These are phyloP conservation scores for Dissophora ornata DNA, from an alignment of 192 early-diverging fungal genomes.

Conservation along the genomic window DNA sequence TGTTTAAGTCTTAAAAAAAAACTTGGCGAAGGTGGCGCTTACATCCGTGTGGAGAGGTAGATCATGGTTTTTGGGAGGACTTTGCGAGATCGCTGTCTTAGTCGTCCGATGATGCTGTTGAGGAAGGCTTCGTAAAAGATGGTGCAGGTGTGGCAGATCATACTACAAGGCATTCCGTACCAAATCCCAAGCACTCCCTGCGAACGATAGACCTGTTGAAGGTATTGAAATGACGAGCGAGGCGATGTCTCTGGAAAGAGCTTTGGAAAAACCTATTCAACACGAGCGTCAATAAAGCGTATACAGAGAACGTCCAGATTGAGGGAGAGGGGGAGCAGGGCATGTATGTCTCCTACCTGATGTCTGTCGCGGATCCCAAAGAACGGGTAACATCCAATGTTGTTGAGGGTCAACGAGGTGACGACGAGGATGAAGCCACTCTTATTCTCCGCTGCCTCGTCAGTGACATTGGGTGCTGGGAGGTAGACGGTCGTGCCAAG, in stretches of 20 bases:
- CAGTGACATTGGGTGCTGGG: conserved; percentile 26
- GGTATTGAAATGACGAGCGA: conserved; percentile 45
- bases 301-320: too few species aligned
- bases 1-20: too few species aligned
- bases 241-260: conserved; percentile 49
- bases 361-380: conserved; percentile 50
- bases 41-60: conserved; percentile 40
- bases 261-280: conserved; percentile 33
- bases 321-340: too few species aligned
- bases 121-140: conserved; percentile 55
- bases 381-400: conserved; percentile 53
- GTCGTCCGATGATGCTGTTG: conserved; percentile 44
- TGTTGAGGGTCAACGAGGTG: conserved; percentile 52
- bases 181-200: conserved; percentile 52
- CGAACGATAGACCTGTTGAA: conserved; percentile 40
- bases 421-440: conserved; percentile 48
- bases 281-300: too few species aligned
- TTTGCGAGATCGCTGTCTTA: conserved; percentile 40
- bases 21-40: background rate
- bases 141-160: conserved; percentile 54
- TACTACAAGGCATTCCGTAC: conserved; percentile 54
- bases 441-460: conserved; percentile 45
- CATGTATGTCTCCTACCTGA: too few species aligned
- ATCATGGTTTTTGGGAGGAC: conserved; percentile 37
- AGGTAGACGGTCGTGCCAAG: conserved; percentile 43